Evolutionary conservation across 306 rosid genomes (phyloP), one percentile per base, ranked within the genome.

Genomic region (Castanea crenata): DNA sequence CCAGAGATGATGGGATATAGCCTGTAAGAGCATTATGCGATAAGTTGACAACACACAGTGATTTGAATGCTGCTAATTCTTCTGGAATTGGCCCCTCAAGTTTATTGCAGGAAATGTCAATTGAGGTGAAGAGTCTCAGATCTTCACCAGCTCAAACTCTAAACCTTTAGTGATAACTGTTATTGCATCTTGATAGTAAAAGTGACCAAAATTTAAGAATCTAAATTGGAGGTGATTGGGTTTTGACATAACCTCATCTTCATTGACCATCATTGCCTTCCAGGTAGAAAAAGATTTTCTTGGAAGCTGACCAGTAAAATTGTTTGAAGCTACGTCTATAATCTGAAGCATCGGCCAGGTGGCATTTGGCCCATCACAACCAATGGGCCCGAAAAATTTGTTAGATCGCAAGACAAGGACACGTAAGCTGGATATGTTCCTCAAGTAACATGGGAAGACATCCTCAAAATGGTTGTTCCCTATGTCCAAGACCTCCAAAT

Each of bases 331-430:
- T 2, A 88, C 21, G 77, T 88, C 87, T 0, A 84, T 5, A 35
- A 86, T 88, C 55, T 86, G 92, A 63, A 88, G 85, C 15, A 21
- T 77, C 0, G 20, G 10, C 92, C 88, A 88, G 3, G 11, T 25
- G 31, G 64, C 76, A 5, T 3, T 1, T 1, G 0, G 19, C 0
- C 9, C 6, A 0, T 1, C n/a, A 18, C 92, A 89, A 67, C 72
- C 83, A 70, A 89, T 0, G 0, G 0, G n/a, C 1, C 80, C 84
- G 3, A 65, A 3, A 67, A 83, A 85, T 0, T 51, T 32, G 70
- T 88, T 88, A 6, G 86, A 80, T 15, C 91, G 34, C 44, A 88
- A 54, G 25, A 88, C 35, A 31, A 88, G 78, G 1, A 88, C 80
- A 0, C 62, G 73, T 79, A 88, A 72, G 8, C 21, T 14, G 46